These are phyloP conservation scores for Talaromyces thailandensis DNA, from an alignment of 495 filamentous ascomycete species.

Conservation along the genomic window DNA sequence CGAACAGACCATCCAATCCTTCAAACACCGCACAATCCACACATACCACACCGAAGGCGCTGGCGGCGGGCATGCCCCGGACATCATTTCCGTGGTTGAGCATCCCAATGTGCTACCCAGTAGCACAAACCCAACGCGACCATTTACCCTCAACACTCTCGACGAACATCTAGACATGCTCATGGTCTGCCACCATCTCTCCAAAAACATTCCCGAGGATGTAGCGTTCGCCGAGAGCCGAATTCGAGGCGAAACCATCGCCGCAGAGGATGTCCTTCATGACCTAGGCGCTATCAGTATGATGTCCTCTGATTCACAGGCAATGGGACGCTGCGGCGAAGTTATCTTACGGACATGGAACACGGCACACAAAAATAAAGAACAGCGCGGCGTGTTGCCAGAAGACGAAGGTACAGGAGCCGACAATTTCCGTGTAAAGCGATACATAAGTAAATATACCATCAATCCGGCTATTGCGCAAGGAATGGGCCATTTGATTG, in stretches of 20 bases:
- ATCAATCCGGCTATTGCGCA: conserved; percentile 93
- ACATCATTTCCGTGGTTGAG: conserved; percentile 93
- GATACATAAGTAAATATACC: conserved; percentile 95
- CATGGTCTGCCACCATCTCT: conserved; percentile 96
- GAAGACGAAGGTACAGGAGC: conserved; percentile 77
- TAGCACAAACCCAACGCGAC: conserved; percentile 88
- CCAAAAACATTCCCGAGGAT: conserved; percentile 88
- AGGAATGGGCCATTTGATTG: conserved; percentile 85
- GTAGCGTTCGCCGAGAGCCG: conserved; percentile 93
- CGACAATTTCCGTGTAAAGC: conserved; percentile 89
- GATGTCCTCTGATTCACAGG: conserved; percentile 96
- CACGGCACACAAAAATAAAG: conserved; percentile 96
- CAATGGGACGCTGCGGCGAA: conserved; percentile 95
- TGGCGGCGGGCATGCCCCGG: conserved; percentile 91
- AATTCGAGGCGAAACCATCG: conserved; percentile 93
- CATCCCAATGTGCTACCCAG: conserved; percentile 87
- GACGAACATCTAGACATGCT: conserved; percentile 98
- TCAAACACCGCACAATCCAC: conserved; percentile 88
- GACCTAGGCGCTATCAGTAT: conserved; percentile 94
- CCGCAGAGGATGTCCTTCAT: conserved; percentile 93
- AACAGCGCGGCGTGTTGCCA: conserved; percentile 65
- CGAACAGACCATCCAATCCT: conserved; percentile 79
- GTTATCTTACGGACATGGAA: conserved; percentile 95
- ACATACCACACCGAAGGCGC: conserved; percentile 98
- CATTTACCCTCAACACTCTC: conserved; percentile 86